phyloP scores from a whole-genome alignment of 495 filamentous ascomycete genomes.

The Lasiosphaeria miniovina region DNA sequence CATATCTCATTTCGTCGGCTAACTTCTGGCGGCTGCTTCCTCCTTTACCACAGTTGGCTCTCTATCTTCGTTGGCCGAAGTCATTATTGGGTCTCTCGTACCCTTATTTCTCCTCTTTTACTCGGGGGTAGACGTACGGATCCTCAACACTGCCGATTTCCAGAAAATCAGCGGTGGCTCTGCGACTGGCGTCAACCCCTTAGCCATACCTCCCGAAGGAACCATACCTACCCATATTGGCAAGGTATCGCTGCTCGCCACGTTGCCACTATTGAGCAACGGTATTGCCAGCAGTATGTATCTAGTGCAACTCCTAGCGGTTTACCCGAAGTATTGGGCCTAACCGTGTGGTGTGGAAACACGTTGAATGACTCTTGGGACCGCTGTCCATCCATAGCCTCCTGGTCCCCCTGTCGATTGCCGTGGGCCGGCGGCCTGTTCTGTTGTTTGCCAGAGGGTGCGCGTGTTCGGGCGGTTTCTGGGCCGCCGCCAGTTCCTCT shows the following conservation, averaged over 20 bases:
- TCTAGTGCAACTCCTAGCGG: neutral
- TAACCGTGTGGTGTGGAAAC: neutral
- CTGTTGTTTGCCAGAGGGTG: constrained; percentile 22
- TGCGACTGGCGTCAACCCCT: constrained; percentile 14
- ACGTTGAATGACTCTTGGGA: neutral
- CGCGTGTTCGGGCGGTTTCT: constrained; percentile 26
- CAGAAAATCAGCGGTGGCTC: constrained; percentile 8
- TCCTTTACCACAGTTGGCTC: constrained; percentile 16
- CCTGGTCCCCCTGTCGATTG: constrained; percentile 26
- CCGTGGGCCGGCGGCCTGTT: constrained; percentile 27
- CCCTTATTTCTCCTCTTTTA: constrained; percentile 29
- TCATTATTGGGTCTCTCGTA: constrained; percentile 24
- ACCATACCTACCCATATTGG: constrained; percentile 19
- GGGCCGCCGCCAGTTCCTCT: constrained; percentile 22
- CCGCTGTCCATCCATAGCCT: constrained; percentile 4
- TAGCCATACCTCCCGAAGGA: constrained; percentile 13
- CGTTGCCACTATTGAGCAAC: constrained; percentile 24
- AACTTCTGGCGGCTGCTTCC: neutral
- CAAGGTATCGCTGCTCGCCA: constrained; percentile 22
- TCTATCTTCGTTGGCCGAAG: constrained; percentile 22
- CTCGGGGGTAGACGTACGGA: constrained; percentile 23
- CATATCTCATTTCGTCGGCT: neutral
- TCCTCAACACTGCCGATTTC: constrained; percentile 22
- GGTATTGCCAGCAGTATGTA: constrained; percentile 23
- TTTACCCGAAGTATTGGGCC: too few species aligned